A percentile compares a stretch with the other conserved stretches of the same genome.
Evolutionary conservation across 2,329 filamentous ascomycete species (phyloP).

Genomic region (Diaporthe citrichinensis): DNA sequence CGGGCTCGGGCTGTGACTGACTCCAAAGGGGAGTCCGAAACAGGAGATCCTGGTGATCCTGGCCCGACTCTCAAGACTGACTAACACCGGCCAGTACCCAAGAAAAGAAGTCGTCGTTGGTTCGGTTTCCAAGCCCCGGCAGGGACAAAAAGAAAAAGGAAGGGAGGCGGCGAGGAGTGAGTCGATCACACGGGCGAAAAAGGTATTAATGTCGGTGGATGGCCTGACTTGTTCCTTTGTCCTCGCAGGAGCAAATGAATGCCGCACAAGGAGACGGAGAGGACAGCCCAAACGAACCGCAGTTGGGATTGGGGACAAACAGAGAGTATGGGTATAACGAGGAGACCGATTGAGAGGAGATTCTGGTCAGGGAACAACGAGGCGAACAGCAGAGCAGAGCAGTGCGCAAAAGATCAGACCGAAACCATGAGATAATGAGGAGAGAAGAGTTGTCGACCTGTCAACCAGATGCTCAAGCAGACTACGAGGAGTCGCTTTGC

Average conservation of each 20-base stretch:
- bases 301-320: conserved; percentile 40
- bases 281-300: conserved; percentile 44
- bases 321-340: conserved; percentile 17
- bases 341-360: conserved; percentile 36
- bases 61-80: conserved; percentile 26
- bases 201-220: conserved; percentile 35
- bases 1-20: conserved; percentile 34
- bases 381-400: conserved; percentile 27
- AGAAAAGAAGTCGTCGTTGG: conserved; percentile 23
- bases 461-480: conserved; percentile 59
- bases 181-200: conserved; percentile 24
- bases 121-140: conserved; percentile 24
- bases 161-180: conserved; percentile 29
- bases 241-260: conserved; percentile 56
- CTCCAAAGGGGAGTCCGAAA: conserved; percentile 37
- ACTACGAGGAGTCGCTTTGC: conserved; percentile 68
- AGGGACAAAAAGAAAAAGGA: conserved; percentile 7
- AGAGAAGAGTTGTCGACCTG: conserved; percentile 48
- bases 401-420: conserved; percentile 37
- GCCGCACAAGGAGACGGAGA: conserved; percentile 42
- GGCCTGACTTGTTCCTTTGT: conserved; percentile 45
- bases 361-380: background rate
- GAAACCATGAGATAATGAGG: conserved; percentile 42
- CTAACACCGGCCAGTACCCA: conserved; percentile 39
- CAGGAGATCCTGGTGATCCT: conserved; percentile 39